Conservation (phyloP, 305 asterid species). For the Fraxinus sp. region DNA sequence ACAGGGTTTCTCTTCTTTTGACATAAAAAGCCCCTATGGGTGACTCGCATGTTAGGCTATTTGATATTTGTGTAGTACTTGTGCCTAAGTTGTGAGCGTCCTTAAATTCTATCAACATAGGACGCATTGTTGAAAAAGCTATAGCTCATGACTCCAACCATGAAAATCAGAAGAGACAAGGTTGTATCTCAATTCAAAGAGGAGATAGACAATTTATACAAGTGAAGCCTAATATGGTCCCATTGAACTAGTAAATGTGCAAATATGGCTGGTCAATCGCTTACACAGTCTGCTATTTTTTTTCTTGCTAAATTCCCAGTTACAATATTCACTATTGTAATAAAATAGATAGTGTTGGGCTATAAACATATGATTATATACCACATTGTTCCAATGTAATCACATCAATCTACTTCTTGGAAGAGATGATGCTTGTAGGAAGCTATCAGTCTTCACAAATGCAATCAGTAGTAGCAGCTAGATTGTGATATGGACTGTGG, state of each 20-base stretch:
- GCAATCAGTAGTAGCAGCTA: neutral
- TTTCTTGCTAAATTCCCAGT: neutral
- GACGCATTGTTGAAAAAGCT: neutral
- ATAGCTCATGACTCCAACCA: conserved; percentile 72
- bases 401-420: neutral
- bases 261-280: neutral
- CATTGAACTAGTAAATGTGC: neutral
- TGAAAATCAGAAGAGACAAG: conserved; percentile 81
- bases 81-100: neutral
- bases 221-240: conserved; percentile 13
- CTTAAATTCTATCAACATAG: neutral
- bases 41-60: neutral
- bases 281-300: neutral
- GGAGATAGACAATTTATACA: conserved; percentile 63
- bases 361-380: neutral
- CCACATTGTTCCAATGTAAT: neutral
- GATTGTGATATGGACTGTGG: neutral
- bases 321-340: neutral
- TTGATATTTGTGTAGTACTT: neutral
- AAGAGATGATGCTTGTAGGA: neutral
- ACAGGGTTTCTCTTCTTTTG: neutral
- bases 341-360: neutral
- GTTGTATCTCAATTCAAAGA: conserved; percentile 59
- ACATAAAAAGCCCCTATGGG: neutral
- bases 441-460: neutral